These are phyloP conservation scores for Fusarium mangiferae DNA, from an alignment of 2,329 filamentous ascomycete genomes.

Conservation along the genomic window DNA sequence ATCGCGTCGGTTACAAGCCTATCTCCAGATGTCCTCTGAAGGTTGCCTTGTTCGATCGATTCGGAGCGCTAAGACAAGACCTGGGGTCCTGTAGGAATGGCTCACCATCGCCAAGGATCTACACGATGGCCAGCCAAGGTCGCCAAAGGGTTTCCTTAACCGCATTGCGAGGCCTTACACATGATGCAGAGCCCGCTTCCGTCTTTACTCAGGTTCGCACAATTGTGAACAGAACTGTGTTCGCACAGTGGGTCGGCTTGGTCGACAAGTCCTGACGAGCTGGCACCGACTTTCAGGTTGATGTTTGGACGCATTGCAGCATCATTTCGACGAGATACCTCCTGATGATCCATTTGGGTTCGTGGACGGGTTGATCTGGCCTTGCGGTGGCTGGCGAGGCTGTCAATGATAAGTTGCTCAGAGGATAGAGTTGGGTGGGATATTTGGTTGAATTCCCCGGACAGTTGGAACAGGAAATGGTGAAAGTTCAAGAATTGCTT, in stretches of 20 bases:
- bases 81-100: background rate
- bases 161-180: slow-evolving; percentile 17
- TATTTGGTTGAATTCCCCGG: background rate
- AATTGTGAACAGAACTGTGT: slow-evolving; percentile 40
- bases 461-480: background rate
- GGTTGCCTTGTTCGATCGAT: background rate
- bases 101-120: background rate
- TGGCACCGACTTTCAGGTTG: background rate
- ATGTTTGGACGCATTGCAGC: slow-evolving; percentile 4
- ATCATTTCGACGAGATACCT: background rate
- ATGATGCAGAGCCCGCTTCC: slow-evolving; percentile 39
- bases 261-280: slow-evolving; percentile 27
- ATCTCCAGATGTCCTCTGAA: background rate
- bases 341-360: slow-evolving; percentile 7
- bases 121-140: background rate
- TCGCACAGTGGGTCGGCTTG: slow-evolving; percentile 39
- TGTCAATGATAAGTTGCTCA: background rate
- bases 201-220: slow-evolving; percentile 30
- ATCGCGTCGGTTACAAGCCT: slow-evolving; percentile 1
- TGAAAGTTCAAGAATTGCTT: background rate
- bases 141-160: background rate
- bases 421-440: slow-evolving; percentile 3
- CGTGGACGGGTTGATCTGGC: background rate
- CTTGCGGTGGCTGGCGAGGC: background rate
- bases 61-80: background rate